Conservation (phyloP, 768 basidiomycete genomes). For the Trametes cinnabarina region DNA sequence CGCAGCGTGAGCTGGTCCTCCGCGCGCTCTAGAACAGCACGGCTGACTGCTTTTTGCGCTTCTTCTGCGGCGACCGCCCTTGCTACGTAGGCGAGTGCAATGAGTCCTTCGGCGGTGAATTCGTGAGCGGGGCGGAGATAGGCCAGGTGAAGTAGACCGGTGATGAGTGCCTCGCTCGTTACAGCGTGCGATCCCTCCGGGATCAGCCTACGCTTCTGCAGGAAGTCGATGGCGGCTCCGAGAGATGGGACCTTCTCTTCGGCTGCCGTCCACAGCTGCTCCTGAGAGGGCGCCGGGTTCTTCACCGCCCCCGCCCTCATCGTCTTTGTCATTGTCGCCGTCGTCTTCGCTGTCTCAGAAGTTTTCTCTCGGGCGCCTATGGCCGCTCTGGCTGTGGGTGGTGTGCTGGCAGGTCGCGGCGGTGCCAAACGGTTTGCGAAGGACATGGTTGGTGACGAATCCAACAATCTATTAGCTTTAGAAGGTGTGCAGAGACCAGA, state of each 20-base stretch:
- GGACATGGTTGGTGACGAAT: too few relatives aligned
- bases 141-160: conserved; percentile 4
- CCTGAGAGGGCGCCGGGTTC: too few relatives aligned
- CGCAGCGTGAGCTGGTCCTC: neutral
- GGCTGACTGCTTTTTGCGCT: neutral
- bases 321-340: neutral
- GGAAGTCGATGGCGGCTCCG: neutral
- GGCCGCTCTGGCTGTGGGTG: neutral
- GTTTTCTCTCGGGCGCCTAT: neutral
- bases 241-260: neutral
- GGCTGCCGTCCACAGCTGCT: too few relatives aligned
- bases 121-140: neutral
- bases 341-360: neutral
- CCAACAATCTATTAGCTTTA: too few relatives aligned
- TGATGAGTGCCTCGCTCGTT: neutral
- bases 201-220: neutral
- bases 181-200: conserved; percentile 5
- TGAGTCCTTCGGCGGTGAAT: neutral
- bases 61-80: neutral
- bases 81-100: conserved; percentile 3
- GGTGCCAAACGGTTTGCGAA: neutral
- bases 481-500: too few relatives aligned
- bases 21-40: neutral
- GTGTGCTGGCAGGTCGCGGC: neutral
- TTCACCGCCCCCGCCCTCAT: too few relatives aligned